Evolutionary conservation across 139 green algal genomes (phyloP).

Genomic region (Zygnema cylindricum): DNA sequence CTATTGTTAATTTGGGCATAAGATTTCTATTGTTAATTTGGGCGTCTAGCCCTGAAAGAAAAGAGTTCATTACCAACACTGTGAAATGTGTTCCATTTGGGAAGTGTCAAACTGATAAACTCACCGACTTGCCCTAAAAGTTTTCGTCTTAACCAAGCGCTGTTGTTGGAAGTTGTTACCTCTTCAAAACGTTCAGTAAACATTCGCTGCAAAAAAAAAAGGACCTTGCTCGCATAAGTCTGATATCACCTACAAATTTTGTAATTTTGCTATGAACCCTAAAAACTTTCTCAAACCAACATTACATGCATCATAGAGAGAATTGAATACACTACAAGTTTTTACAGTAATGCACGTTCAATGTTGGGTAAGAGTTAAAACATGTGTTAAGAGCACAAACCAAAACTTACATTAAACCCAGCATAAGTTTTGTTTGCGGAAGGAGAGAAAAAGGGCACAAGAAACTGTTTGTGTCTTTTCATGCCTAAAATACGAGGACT

Average conservation of each 20-base stretch:
- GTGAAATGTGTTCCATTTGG: too few relatives aligned
- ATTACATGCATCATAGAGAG: neutral
- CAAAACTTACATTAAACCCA: too few relatives aligned
- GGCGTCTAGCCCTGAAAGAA: too few relatives aligned
- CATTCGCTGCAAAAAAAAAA: conserved; percentile 2
- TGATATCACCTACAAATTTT: neutral
- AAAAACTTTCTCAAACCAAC: neutral
- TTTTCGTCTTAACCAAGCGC: neutral
- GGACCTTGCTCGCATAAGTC: neutral
- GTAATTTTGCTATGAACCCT: neutral
- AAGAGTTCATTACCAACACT: too few relatives aligned
- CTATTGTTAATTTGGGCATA: too few relatives aligned
- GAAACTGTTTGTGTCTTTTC: too few relatives aligned
- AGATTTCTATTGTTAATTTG: too few relatives aligned
- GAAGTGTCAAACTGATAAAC: too few relatives aligned
- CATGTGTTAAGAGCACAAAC: neutral
- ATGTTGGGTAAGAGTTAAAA: neutral
- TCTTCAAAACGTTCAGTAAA: conserved; percentile 20
- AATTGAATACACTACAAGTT: neutral
- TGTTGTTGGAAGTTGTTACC: conserved; percentile 30
- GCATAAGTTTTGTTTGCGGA: too few relatives aligned
- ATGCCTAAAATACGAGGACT: too few relatives aligned
- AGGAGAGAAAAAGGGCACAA: too few relatives aligned
- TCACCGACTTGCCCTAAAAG: neutral
- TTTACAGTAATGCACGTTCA: neutral